Conservation (phyloP, 1,139 yeast species). For the Lodderomyces metapsilosis region DNA sequence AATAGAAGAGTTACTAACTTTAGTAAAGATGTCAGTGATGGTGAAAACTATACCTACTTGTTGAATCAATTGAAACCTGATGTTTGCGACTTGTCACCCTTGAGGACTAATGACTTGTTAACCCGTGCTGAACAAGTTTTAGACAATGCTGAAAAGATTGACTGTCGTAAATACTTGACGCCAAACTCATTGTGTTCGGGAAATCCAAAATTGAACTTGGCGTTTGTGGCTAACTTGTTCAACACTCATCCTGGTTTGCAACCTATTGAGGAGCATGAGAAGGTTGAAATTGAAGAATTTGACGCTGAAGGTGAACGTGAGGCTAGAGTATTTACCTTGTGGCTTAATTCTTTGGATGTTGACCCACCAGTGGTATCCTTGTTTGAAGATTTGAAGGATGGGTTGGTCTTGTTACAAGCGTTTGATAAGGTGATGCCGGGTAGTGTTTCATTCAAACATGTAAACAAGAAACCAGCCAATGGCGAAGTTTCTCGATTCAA, state of each 20-base stretch:
- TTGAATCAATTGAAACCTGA: slow-evolving; percentile 87
- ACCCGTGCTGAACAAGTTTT: slow-evolving; percentile 86
- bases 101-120: slow-evolving; percentile 69
- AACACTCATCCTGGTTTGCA: slow-evolving; percentile 96
- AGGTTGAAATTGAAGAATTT: slow-evolving; percentile 86
- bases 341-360: slow-evolving; percentile 95
- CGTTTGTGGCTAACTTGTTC: slow-evolving; percentile 95
- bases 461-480: slow-evolving; percentile 75
- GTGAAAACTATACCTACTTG: slow-evolving; percentile 90
- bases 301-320: slow-evolving; percentile 99
- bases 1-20: slow-evolving; percentile 82
- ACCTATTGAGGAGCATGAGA: slow-evolving; percentile 90
- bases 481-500: slow-evolving; percentile 89
- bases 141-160: slow-evolving; percentile 83
- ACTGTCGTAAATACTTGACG: slow-evolving; percentile 90
- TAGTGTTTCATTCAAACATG: slow-evolving; percentile 73
- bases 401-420: slow-evolving; percentile 84
- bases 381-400: slow-evolving; percentile 95
- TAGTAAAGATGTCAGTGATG: slow-evolving; percentile 86
- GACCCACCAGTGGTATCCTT: slow-evolving; percentile 90
- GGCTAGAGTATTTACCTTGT: slow-evolving; percentile 95
- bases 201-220: slow-evolving; percentile 92
- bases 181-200: slow-evolving; percentile 93
- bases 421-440: slow-evolving; percentile 96
- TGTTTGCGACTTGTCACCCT: slow-evolving; percentile 75